Conservation (phyloP, 805 yeast genomes). For the Candida cerambycidarum region DNA sequence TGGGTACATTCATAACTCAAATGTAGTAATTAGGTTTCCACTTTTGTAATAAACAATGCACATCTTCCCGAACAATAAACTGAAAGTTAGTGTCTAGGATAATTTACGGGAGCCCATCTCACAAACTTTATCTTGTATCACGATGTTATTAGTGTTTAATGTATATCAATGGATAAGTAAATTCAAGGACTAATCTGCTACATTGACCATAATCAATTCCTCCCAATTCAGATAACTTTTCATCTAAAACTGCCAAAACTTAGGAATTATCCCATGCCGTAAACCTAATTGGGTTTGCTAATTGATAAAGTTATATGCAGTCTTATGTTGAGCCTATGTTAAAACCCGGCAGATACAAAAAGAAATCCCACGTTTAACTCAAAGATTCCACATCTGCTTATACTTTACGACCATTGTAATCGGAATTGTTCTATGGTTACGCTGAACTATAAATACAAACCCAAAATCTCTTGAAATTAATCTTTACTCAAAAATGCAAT, state of each 20-base stretch:
- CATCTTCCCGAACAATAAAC: background rate
- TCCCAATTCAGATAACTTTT: too few species aligned
- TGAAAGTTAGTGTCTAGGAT: slow-evolving; percentile 1
- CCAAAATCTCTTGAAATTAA: background rate
- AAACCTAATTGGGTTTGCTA: slow-evolving; percentile 3
- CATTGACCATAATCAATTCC: too few species aligned
- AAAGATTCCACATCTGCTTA: slow-evolving; percentile 1
- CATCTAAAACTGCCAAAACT: background rate
- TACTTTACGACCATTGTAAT: slow-evolving; percentile 3
- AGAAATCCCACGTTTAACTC: slow-evolving; percentile 7
- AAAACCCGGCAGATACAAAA: background rate
- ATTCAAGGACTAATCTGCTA: too few species aligned
- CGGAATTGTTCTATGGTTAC: background rate
- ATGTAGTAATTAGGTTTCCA: background rate
- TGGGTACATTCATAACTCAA: background rate
- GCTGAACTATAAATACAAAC: slow-evolving; percentile 2
- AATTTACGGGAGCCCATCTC: background rate
- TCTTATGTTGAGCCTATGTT: background rate
- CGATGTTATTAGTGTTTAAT: too few species aligned
- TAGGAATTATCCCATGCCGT: background rate
- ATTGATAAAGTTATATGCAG: background rate
- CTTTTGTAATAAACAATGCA: background rate
- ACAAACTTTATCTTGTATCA: too few species aligned
- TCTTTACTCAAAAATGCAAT: slow-evolving; percentile 31
- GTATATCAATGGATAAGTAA: too few species aligned